These are phyloP conservation scores for Lasiodiplodia sp. DNA, from an alignment of 2,329 filamentous ascomycete species.

Conservation along the genomic window DNA sequence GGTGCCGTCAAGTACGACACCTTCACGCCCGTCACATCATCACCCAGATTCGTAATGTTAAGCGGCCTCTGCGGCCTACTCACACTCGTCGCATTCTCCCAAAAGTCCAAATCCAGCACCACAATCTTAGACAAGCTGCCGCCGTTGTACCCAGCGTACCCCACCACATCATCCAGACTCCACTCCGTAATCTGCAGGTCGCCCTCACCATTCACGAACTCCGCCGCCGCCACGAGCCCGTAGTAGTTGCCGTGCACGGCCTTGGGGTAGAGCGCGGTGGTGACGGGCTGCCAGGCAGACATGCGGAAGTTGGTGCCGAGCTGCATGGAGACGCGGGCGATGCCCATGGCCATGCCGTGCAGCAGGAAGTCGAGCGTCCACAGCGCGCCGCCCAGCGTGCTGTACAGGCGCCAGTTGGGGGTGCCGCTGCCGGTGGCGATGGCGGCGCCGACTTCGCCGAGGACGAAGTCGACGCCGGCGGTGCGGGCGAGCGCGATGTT, in stretches of 20 bases:
- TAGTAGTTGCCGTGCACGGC: slow-evolving; percentile 16
- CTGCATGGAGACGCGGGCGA: slow-evolving; percentile 6
- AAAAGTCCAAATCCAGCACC: not conserved
- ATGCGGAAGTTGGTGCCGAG: slow-evolving; percentile 6
- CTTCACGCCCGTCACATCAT: not conserved
- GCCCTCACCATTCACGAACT: not conserved
- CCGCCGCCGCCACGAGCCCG: not conserved
- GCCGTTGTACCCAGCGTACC: slow-evolving; percentile 1
- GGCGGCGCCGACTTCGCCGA: slow-evolving; percentile 3
- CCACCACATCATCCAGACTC: not conserved
- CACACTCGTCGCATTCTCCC: not conserved
- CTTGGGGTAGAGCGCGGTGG: not conserved
- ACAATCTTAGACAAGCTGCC: not conserved
- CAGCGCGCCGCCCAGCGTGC: slow-evolving; percentile 19
- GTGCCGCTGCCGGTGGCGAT: not conserved
- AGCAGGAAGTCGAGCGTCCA: slow-evolving; percentile 26
- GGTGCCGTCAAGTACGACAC: not conserved
- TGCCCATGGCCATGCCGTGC: slow-evolving; percentile 13
- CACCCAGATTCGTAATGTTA: not conserved
- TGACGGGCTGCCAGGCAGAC: not conserved
- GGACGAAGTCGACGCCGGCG: not conserved
- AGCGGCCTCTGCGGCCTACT: not conserved
- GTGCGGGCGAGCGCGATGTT: not conserved
- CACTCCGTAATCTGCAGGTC: not conserved
- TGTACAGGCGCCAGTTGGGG: not conserved